These are phyloP conservation scores for Pseudopithomyces chartarum DNA, from an alignment of 2,329 filamentous ascomycete species.

Conservation along the genomic window DNA sequence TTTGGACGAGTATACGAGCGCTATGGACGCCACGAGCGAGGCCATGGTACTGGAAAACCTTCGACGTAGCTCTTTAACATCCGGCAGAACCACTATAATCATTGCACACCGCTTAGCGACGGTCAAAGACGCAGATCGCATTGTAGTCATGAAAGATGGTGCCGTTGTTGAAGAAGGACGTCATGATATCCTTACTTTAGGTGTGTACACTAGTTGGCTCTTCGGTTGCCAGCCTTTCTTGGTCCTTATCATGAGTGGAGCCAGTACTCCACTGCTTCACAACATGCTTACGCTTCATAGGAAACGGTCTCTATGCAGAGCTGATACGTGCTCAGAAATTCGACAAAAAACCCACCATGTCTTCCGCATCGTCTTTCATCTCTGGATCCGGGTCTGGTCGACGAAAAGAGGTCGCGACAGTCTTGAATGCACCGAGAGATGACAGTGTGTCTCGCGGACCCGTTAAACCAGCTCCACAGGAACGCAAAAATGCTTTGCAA, in stretches of 20 bases:
- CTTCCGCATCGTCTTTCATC: slow-evolving; percentile 26
- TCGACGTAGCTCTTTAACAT: slow-evolving; percentile 30
- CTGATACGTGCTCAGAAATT: slow-evolving; percentile 43
- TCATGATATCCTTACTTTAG: slow-evolving; percentile 30
- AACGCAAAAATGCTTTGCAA: slow-evolving; percentile 19
- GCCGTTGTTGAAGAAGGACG: slow-evolving; percentile 36
- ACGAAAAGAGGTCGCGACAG: slow-evolving; percentile 17
- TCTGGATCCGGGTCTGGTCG: slow-evolving; percentile 19
- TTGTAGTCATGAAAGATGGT: slow-evolving; percentile 44
- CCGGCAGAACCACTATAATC: slow-evolving; percentile 41
- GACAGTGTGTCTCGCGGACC: not conserved
- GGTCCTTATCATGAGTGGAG: not conserved
- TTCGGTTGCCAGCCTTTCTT: not conserved
- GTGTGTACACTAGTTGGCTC: not conserved
- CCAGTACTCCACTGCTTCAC: not conserved
- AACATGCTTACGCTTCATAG: slow-evolving; percentile 11
- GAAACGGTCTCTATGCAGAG: slow-evolving; percentile 36
- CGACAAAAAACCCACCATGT: slow-evolving; percentile 31
- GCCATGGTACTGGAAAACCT: slow-evolving; percentile 39
- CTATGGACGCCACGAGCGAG: slow-evolving; percentile 41
- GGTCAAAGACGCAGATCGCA: slow-evolving; percentile 43
- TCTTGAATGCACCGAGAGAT: slow-evolving; percentile 1
- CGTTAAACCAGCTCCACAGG: not conserved
- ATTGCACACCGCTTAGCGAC: slow-evolving; percentile 45
- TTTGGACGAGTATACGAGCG: slow-evolving; percentile 45